Conservation (phyloP, 352 stramenopile species). For the Peronospora farinosa region DNA sequence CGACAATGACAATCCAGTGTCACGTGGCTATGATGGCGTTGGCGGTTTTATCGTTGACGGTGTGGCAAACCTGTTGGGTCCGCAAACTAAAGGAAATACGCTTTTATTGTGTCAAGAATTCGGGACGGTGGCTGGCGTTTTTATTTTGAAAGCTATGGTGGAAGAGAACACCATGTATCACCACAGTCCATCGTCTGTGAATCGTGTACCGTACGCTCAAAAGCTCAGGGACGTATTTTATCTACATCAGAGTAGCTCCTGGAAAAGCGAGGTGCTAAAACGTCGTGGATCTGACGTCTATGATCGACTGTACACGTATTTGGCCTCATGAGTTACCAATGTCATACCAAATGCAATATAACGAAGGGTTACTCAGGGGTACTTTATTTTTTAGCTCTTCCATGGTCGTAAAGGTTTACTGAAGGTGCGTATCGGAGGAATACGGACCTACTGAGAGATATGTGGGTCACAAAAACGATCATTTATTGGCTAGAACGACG, state of each 20-base stretch:
- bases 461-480: no score
- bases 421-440: no score
- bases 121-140: constrained; percentile 49
- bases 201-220: constrained; percentile 50
- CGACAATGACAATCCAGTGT: constrained; percentile 31
- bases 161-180: constrained; percentile 63
- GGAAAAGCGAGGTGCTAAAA: constrained; percentile 57
- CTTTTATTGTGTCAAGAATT: constrained; percentile 63
- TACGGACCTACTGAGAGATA: no score
- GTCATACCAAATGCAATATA: no score
- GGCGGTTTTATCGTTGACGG: constrained; percentile 40
- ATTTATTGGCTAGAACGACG: constrained; percentile 18
- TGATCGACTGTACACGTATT: constrained; percentile 31
- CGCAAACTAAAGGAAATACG: constrained; percentile 18
- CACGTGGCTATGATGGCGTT: constrained; percentile 50
- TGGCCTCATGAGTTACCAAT: constrained; percentile 10
- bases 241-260: constrained; percentile 53
- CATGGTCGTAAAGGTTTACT: no score
- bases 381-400: no score
- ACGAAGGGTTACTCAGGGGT: no score
- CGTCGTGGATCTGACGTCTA: constrained; percentile 45
- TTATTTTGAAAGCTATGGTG: constrained; percentile 53
- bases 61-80: constrained; percentile 25
- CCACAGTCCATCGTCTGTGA: constrained; percentile 28
- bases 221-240: constrained; percentile 75